Evolutionary conservation across 2,329 filamentous ascomycete genomes (phyloP), one percentile per base, ranked within the genome.

Genomic region (Cercospora berteroae): DNA sequence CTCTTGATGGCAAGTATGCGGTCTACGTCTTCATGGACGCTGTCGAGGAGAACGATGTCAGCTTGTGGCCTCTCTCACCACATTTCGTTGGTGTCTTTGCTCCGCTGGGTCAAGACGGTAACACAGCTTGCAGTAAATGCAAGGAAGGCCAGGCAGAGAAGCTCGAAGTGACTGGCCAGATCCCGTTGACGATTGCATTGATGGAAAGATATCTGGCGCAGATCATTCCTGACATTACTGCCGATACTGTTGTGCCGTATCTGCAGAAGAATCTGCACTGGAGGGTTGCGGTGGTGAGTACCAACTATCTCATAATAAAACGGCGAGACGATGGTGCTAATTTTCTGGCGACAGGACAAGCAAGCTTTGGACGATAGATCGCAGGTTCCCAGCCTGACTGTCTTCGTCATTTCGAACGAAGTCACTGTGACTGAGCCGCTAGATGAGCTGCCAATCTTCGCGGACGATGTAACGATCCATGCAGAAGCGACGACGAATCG

Each of bases 161-260:
- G 25, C 16, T 66, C 16, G 36, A 61, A n/a, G 52, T 66, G 12
- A 61, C 64, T 1, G 64, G 64, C 2, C 60, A 60, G 8, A 60
- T 66, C 5, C 64, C 64, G 9, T n/a, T 66, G n/a, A 66, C 64
- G 7, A 50, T 61, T n/a, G 42, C 64, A 13, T 56, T 66, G 64
- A 55, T 62, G 36, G 36, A 57, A 44, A 61, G 58, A 33, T 66
- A 52, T 42, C 60, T 60, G 31, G 58, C n/a, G 33, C 58, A 42
- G 16, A 61, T 39, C n/a, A 66, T 48, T 33, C 64, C 57, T 2
- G 58, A 60, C 12, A 55, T 66, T 33, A 52, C 33, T 42, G 64
- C 57, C 13, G 23, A 66, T 10, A 60, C 60, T 8, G 58, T 66
- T 4, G 64, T 39, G 27, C 64, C 64, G n/a, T 66, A 66, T 48